A percentile compares a stretch with the other conserved stretches of the same genome.
These are phyloP conservation scores for Trichoderma gamsii DNA, from an alignment of 495 filamentous ascomycete genomes.

Conservation along the genomic window DNA sequence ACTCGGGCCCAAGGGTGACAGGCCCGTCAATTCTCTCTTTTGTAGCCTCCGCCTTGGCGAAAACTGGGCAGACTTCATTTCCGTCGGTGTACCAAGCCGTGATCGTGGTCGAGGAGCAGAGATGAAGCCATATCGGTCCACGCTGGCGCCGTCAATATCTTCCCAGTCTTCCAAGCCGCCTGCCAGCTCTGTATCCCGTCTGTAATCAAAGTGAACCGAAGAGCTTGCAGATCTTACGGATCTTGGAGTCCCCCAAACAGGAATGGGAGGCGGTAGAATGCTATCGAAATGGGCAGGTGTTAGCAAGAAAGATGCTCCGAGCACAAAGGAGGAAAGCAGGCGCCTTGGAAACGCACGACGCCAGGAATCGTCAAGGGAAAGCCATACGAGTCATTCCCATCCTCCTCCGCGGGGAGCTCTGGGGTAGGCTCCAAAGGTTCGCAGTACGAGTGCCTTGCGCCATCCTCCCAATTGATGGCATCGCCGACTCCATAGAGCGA, in stretches of 20 bases:
- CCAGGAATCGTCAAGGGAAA: constrained; percentile 40
- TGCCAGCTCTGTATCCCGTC: constrained; percentile 47
- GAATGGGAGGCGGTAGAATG: constrained; percentile 20
- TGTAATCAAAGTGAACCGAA: constrained; percentile 12
- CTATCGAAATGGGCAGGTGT: constrained; percentile 10
- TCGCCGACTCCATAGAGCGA: constrained; percentile 83
- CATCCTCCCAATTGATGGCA: constrained; percentile 52
- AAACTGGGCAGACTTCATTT: constrained; percentile 27
- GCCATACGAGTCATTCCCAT: constrained; percentile 47
- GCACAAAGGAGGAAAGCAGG: constrained; percentile 26
- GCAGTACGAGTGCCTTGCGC: constrained; percentile 39
- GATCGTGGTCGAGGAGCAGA: constrained; percentile 37
- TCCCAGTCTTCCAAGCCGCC: constrained; percentile 96
- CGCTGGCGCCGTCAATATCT: constrained; percentile 75
- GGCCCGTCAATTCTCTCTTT: constrained; percentile 33
- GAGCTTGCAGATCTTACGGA: constrained; percentile 26
- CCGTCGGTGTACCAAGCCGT: constrained; percentile 30
- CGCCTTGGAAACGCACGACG: constrained; percentile 8
- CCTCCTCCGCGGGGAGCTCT: constrained; percentile 42
- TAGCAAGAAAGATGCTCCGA: constrained; percentile 12
- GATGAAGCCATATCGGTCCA: constrained; percentile 96
- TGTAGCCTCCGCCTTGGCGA: constrained; percentile 34
- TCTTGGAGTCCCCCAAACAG: constrained; percentile 25
- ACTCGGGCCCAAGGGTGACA: constrained; percentile 36
- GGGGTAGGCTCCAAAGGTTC: constrained; percentile 36